Evolutionary conservation across 164 flowering plant species (phyloP).

Genomic region (Magnolia sinica): DNA sequence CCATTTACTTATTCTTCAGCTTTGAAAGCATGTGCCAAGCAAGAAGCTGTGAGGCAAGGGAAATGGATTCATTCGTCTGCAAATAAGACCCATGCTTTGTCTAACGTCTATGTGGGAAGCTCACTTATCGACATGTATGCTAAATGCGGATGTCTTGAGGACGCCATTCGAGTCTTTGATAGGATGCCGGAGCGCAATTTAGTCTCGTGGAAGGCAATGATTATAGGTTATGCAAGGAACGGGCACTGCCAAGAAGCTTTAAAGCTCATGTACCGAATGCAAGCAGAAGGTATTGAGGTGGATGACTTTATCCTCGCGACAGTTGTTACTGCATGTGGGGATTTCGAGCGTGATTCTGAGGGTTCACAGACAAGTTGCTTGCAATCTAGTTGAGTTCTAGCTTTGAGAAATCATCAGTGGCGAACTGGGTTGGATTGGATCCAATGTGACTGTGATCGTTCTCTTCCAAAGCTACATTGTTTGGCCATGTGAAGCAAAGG

Average conservation of each 20-base stretch:
- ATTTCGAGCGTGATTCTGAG: slow-evolving; percentile 37
- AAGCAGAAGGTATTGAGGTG: slow-evolving; percentile 64
- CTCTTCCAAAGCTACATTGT: background rate
- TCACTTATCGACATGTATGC: slow-evolving; percentile 82
- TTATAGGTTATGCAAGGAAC: slow-evolving; percentile 70
- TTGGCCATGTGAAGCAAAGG: background rate
- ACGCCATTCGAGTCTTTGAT: slow-evolving; percentile 68
- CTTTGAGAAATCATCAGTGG: background rate
- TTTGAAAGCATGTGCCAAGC: slow-evolving; percentile 75
- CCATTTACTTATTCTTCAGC: slow-evolving; percentile 79
- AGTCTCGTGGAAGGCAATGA: slow-evolving; percentile 86
- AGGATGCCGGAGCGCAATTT: slow-evolving; percentile 66
- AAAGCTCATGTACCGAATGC: slow-evolving; percentile 76
- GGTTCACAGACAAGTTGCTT: slow-evolving; percentile 12
- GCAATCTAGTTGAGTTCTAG: background rate
- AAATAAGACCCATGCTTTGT: slow-evolving; percentile 47
- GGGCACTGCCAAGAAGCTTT: slow-evolving; percentile 70
- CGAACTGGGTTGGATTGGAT: background rate
- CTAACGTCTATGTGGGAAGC: slow-evolving; percentile 75
- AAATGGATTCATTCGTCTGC: slow-evolving; percentile 62
- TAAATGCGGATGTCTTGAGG: slow-evolving; percentile 71
- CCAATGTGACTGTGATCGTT: background rate
- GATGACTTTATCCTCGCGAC: slow-evolving; percentile 58
- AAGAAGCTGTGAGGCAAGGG: slow-evolving; percentile 54
- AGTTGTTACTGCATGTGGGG: slow-evolving; percentile 74